A percentile compares a stretch with the other conserved stretches of the same genome.
Evolutionary conservation across 2,329 filamentous ascomycete genomes (phyloP).

Genomic region (Peltaster fructicola): DNA sequence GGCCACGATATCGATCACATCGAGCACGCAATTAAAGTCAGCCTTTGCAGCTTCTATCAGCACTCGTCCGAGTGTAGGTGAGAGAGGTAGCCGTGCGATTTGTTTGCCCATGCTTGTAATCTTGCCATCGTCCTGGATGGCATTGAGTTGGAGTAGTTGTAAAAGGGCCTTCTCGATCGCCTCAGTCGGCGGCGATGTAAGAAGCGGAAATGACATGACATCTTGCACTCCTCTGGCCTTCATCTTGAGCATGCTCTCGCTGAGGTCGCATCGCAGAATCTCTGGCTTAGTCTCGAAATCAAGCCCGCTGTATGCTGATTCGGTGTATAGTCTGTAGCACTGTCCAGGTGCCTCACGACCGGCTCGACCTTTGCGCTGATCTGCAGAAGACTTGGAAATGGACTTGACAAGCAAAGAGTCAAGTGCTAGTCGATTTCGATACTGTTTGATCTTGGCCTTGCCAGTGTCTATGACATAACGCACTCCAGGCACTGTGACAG

Average conservation of each 20-base stretch:
- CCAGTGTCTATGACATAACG: conserved; percentile 83
- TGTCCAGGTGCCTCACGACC: conserved; percentile 83
- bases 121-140: conserved; percentile 50
- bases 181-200: conserved; percentile 63
- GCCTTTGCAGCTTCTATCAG: conserved; percentile 60
- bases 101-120: conserved; percentile 59
- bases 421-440: conserved; percentile 64
- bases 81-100: conserved; percentile 69
- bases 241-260: conserved; percentile 77
- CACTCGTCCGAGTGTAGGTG: conserved; percentile 64
- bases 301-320: conserved; percentile 52
- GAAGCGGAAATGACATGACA: conserved; percentile 64
- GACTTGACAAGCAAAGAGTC: conserved; percentile 81
- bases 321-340: conserved; percentile 78
- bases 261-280: conserved; percentile 76
- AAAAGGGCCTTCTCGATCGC: conserved; percentile 66
- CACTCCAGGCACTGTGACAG: conserved; percentile 86
- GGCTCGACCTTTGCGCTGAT: conserved; percentile 79
- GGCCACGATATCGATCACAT: conserved; percentile 70
- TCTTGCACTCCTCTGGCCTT: conserved; percentile 78
- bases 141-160: conserved; percentile 62
- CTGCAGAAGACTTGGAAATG: conserved; percentile 83
- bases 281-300: conserved; percentile 67
- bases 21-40: conserved; percentile 54
- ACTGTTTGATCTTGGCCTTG: conserved; percentile 89